Base-by-base conservation (phyloP, 257 asterid genomes). In the Voacanga thouarsii region DNA sequence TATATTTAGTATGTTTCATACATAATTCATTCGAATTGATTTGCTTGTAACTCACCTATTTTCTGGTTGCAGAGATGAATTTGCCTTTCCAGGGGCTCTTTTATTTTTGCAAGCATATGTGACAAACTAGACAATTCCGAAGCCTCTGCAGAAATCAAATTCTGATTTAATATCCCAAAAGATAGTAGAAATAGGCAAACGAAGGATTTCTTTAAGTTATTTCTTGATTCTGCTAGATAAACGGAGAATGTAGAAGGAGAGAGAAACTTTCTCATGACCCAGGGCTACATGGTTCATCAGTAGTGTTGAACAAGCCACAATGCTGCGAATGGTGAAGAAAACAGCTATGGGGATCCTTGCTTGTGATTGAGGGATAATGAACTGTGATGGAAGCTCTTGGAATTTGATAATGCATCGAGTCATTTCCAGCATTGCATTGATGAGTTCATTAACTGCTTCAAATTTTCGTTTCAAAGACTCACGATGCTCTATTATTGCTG, bases 251-350 rank as follows among this genome's bases (percentile, higher is more conserved):
- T 55, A 45, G 51, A 18, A 44, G 51, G 24, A n/a, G 56, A 37
- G 33, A 24, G 44, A 61, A 70, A 71, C 89, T 12, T 88, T 92
- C 98, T 91, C 98, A 11, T 90, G 95, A 8, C 97, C 94, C 12
- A 88, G 80, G 74, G 96, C 94, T 10, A 85, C 75, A 80, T 89
- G 97, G 81, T 85, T 94, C 80, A 92, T 60, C 67, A 94, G 83
- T 18, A 88, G 77, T 21, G 90, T 47, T 4, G 94, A 77, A 57
- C 97, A 90, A 28, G 90, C 91, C 30, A 92, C 89, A 18, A 91
- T 86, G 77, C 94, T 87, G 50, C 93, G 86, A 21, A 90, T 82
- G 80, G 89, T 75, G 96, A 94, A 92, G 49, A 92, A 92, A 77
- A 84, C 92, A 43, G 96, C 88, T 7, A 71, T 73, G 53, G 85